Percentiles rank a stretch among this genome's conserved stretches.
phyloP scores from a whole-genome alignment of 352 stramenopile genomes.

The Globisporangium middletonii region DNA sequence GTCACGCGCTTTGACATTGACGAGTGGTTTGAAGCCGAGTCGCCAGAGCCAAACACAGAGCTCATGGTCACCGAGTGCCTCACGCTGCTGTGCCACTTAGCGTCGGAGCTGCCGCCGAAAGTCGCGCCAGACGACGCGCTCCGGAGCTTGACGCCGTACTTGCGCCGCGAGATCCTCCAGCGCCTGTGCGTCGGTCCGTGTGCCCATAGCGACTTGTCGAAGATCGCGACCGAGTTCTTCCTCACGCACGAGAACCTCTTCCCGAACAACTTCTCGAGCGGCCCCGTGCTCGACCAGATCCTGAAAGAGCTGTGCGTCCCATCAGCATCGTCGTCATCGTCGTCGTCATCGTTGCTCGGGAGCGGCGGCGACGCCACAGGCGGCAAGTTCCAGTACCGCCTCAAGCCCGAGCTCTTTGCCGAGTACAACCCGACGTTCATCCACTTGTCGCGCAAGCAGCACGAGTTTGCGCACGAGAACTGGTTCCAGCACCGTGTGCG shows the following conservation, averaged over 20 bases:
- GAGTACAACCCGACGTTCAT: conserved; percentile 85
- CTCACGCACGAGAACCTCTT: conserved; percentile 71
- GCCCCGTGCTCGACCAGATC: conserved; percentile 62
- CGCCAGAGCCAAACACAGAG: conserved; percentile 40
- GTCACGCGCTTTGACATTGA: conserved; percentile 61
- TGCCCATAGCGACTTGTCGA: conserved; percentile 79
- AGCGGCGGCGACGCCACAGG: conserved; percentile 21
- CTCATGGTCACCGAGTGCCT: conserved; percentile 81
- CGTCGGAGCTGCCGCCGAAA: conserved; percentile 70
- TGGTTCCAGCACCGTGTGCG: conserved; percentile 77
- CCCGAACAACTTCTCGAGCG: conserved; percentile 59
- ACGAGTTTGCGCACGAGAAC: conserved; percentile 84
- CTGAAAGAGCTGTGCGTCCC: conserved; percentile 66
- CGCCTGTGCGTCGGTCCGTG: conserved; percentile 76
- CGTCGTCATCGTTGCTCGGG: conserved; percentile 16
- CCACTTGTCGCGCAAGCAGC: conserved; percentile 83
- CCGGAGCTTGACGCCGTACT: conserved; percentile 57
- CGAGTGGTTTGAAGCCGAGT: conserved; percentile 42
- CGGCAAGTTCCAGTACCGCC: conserved; percentile 74
- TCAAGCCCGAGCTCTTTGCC: conserved; percentile 75
- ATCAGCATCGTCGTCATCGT: not conserved
- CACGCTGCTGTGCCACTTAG: conserved; percentile 65
- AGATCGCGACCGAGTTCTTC: conserved; percentile 83
- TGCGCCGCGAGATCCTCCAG: conserved; percentile 74
- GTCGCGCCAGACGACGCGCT: conserved; percentile 37